Base-by-base conservation (phyloP, 306 rosid species). In the Citrullus colocynthis region DNA sequence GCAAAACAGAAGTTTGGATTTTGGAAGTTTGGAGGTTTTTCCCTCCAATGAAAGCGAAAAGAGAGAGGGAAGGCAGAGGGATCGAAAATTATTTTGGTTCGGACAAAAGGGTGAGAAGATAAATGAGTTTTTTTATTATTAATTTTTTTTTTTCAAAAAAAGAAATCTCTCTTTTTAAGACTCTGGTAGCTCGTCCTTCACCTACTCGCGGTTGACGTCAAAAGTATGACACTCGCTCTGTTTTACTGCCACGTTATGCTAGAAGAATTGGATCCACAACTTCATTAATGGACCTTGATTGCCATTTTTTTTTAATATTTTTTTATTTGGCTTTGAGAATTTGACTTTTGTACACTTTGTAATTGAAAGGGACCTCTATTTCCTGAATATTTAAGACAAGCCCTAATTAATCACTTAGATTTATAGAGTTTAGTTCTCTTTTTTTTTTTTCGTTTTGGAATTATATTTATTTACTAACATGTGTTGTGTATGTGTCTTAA, bases 51-150 rank as follows among this genome's bases (percentile, higher is more conserved):
- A 69, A 74, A 85, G 67, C 75, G 88, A 85, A 86, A 89, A 89
- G 95, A 89, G 98, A 96, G 98, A 96, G 98, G 91, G 91, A 93
- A 87, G 61, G n/a, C 69, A 20, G 71, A 73, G 82, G 76, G 85
- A 86, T 83, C 85, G 85, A 83, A 89, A 84, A 18, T 81, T 83
- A 81, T 77, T 81, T 86, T 88, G 79, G 67, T 74, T 85, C 58
- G 78, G 83, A 84, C 82, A 28, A 72, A 84, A 42, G 80, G 86
- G 72, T 86, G 85, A 63, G 73, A 54, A 54, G 76, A 79, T 79
- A 64, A 78, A 65, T 78, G 17, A 69, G 57, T 32, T 0, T n/a
- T 6, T 18, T 63, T 65, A 9, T 65, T 39, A 17, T 41, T 39
- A 17, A 17, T 55, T 17, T 42, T 42, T 42, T 41, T 7, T 2